Conservation (phyloP, 768 basidiomycete species). For the Cytidiella melzeri region DNA sequence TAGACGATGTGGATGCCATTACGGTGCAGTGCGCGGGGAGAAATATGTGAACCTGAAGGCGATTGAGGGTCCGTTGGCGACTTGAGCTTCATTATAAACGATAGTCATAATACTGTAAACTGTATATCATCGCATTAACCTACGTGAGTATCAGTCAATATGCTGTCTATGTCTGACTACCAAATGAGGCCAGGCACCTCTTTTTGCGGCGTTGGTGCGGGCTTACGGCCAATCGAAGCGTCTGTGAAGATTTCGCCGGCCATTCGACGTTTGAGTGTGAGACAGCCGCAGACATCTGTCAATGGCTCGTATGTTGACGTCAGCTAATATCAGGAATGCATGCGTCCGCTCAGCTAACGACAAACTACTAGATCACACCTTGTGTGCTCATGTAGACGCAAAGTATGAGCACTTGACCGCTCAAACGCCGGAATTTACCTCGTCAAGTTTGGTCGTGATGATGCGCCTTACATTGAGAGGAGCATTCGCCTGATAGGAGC, state of each 20-base stretch:
- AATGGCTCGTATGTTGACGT: too few relatives aligned
- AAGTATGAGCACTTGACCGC: too few relatives aligned
- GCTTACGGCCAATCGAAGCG: not conserved
- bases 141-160: not conserved
- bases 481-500: too few relatives aligned
- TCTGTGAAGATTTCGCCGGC: not conserved
- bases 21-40: not conserved
- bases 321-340: too few relatives aligned
- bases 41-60: slow-evolving; percentile 3
- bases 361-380: too few relatives aligned
- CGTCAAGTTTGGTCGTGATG: too few relatives aligned
- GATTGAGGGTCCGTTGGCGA: not conserved
- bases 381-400: too few relatives aligned
- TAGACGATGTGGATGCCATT: slow-evolving; percentile 6
- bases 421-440: too few relatives aligned
- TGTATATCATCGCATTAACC: too few relatives aligned
- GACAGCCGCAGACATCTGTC: not conserved
- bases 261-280: not conserved
- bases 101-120: too few relatives aligned
- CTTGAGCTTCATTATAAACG: slow-evolving; percentile 5
- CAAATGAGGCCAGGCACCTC: slow-evolving; percentile 5
- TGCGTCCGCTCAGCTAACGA: too few relatives aligned
- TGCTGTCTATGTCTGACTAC: not conserved
- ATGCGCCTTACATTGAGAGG: too few relatives aligned
- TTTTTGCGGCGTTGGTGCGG: slow-evolving; percentile 16